These are phyloP conservation scores for Venturia asperata DNA, from an alignment of 2,329 filamentous ascomycete species.

Conservation along the genomic window DNA sequence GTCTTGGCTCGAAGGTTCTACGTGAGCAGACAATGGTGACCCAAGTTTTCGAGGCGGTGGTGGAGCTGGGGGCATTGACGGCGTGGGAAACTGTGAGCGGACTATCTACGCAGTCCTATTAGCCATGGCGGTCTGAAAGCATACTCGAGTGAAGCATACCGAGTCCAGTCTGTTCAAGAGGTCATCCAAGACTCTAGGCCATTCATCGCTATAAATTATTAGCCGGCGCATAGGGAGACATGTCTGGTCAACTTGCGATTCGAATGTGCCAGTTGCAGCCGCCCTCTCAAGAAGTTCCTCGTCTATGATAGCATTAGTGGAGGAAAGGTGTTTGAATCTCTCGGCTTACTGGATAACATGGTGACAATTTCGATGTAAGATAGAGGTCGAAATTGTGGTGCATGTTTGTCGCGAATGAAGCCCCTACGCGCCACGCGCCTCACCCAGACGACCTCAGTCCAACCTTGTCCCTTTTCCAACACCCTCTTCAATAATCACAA, in stretches of 20 bases:
- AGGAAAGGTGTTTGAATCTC: neutral
- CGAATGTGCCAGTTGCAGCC: slow-evolving; percentile 52
- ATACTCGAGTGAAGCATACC: slow-evolving; percentile 31
- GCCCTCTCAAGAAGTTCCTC: slow-evolving; percentile 50
- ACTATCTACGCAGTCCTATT: slow-evolving; percentile 53
- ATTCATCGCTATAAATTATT: slow-evolving; percentile 51
- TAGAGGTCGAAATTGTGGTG: neutral
- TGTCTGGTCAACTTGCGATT: slow-evolving; percentile 42
- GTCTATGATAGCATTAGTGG: slow-evolving; percentile 22
- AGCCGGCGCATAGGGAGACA: slow-evolving; percentile 23
- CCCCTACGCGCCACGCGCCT: neutral
- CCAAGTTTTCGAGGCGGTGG: slow-evolving; percentile 37
- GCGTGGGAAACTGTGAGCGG: slow-evolving; percentile 67
- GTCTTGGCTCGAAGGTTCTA: slow-evolving; percentile 29
- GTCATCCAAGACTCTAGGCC: slow-evolving; percentile 59
- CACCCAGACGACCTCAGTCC: too few species aligned
- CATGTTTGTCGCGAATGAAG: neutral
- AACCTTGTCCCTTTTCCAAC: too few species aligned
- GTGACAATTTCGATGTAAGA: neutral
- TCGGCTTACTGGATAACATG: neutral
- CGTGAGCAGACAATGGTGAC: slow-evolving; percentile 21
- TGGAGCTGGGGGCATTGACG: slow-evolving; percentile 45
- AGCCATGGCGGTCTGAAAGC: slow-evolving; percentile 6
- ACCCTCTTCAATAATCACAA: too few species aligned
- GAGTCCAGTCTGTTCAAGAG: slow-evolving; percentile 63